Percentiles rank a stretch among this genome's conserved stretches.
phyloP scores from a whole-genome alignment of 1,284 basidiomycete genomes.

The Apiotrichum porosum region DNA sequence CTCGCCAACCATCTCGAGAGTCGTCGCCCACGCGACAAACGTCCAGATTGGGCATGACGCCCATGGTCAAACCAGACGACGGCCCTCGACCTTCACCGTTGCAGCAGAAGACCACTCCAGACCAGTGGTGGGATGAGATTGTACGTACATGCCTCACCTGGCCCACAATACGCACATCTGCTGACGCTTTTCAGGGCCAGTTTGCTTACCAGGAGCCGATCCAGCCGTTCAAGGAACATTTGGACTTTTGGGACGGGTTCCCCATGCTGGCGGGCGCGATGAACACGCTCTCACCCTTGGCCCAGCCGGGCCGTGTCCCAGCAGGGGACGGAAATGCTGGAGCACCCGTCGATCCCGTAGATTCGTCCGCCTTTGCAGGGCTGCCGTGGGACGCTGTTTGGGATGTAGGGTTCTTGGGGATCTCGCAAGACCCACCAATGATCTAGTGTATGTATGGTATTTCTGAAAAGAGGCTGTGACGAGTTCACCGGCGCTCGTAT shows the following conservation, averaged over 20 bases:
- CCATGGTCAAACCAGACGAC: neutral
- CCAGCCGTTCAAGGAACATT: slow-evolving; percentile 12
- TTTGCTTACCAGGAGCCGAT: slow-evolving; percentile 16
- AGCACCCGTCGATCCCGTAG: neutral
- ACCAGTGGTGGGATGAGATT: slow-evolving; percentile 21
- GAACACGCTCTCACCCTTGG: slow-evolving; percentile 7
- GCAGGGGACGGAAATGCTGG: no score
- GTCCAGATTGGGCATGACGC: neutral
- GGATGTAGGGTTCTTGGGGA: slow-evolving; percentile 10
- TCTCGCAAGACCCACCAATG: slow-evolving; percentile 1
- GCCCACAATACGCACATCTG: neutral
- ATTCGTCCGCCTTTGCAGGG: neutral
- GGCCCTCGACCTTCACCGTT: slow-evolving; percentile 2
- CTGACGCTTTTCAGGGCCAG: slow-evolving; percentile 15
- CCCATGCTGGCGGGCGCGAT: slow-evolving; percentile 18
- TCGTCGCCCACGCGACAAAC: neutral
- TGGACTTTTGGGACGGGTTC: slow-evolving; percentile 22
- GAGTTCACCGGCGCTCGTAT: no score
- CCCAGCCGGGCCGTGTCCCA: neutral
- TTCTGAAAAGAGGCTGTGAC: no score
- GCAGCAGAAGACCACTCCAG: slow-evolving; percentile 14
- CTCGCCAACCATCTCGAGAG: slow-evolving; percentile 11
- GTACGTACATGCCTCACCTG: no score
- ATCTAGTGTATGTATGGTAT: neutral
- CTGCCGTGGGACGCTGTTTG: slow-evolving; percentile 8